Conservation (phyloP, 768 basidiomycete genomes). For the Mycena sanguinolenta region DNA sequence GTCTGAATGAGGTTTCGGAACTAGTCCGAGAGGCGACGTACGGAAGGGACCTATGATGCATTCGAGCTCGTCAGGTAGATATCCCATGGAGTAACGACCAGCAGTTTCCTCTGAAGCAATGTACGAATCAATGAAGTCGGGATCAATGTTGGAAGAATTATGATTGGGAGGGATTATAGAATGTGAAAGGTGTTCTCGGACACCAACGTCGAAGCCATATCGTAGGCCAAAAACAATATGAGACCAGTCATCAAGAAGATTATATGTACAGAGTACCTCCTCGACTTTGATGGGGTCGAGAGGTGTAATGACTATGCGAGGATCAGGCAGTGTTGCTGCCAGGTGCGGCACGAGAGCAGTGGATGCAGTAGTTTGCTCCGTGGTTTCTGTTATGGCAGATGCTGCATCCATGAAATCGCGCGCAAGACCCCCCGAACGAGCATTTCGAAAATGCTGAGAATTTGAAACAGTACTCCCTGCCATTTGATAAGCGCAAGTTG, state of each 20-base stretch:
- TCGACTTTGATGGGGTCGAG: neutral
- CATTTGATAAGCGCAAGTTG: conserved; percentile 38
- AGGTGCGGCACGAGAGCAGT: too few species aligned
- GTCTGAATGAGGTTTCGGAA: conserved; percentile 48
- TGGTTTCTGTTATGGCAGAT: conserved; percentile 45
- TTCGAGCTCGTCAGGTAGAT: conserved; percentile 43
- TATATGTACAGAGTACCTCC: conserved; percentile 2
- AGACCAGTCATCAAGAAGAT: conserved; percentile 38
- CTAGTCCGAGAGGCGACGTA: conserved; percentile 54
- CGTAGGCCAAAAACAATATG: conserved; percentile 49
- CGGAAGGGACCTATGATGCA: conserved; percentile 55
- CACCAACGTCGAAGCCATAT: conserved; percentile 54
- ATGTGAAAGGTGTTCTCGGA: conserved; percentile 24
- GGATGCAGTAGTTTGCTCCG: conserved; percentile 46
- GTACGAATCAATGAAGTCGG: conserved; percentile 47
- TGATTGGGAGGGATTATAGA: conserved; percentile 52
- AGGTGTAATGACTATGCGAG: conserved; percentile 40
- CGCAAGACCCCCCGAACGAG: conserved; percentile 33
- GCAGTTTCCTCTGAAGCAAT: conserved; percentile 47
- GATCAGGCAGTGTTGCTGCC: too few species aligned
- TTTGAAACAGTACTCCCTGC: conserved; percentile 45
- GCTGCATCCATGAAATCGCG: conserved; percentile 46
- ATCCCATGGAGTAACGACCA: conserved; percentile 49
- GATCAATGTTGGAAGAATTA: conserved; percentile 44
- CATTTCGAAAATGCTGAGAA: conserved; percentile 40